Base-by-base conservation (phyloP, 495 filamentous ascomycete species). In the Chaetomidium leptoderma region DNA sequence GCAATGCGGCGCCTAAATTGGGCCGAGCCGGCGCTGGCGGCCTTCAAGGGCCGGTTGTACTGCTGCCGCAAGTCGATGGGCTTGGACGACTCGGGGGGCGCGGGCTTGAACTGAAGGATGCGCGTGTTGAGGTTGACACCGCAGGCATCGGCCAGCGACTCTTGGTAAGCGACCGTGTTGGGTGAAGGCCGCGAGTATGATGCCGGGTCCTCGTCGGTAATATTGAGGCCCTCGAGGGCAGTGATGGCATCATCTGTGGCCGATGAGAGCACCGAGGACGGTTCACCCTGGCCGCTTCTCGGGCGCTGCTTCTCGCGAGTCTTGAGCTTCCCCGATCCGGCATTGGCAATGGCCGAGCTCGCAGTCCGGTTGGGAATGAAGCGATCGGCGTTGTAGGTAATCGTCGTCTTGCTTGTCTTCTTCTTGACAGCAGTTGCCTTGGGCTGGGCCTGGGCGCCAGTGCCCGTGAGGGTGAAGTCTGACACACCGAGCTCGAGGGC, bases 21-120 rank as follows among this genome's bases (percentile, higher is more conserved):
- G 11, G 91, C 87, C 21, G 87, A 82, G 39, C 81, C 72, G 13
- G 85, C 79, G 60, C 79, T 84, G 56, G 88, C 83, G 27, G 86
- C 76, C 74, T 90, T 96, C 43, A 97, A 81, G 33, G 93, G 95
- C 53, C 93, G 88, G 78, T 97, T 99, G 80, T 99, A 99, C 66
- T 97, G 95, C 44, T 92, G 86, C 30, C 93, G 88, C 59, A 99
- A 84, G 67, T 99, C 95, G 69, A 97, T 95, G 19, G 95, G 95
- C 79, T 95, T 96, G 14, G 91, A 95, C 0, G 92, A 96, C 77
- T 97, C 93, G 2, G 93, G 93, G 11, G 93, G 85, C 0, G 92
- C 90, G 11, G 93, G 93, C 84, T 99, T 97, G 82, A 96, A 99
- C 24, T 92, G 88, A n/a, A 99, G 84, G 58, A 99, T 99, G 43